Evolutionary conservation across 306 rosid genomes (phyloP).

Genomic region (Castanospermum australe): DNA sequence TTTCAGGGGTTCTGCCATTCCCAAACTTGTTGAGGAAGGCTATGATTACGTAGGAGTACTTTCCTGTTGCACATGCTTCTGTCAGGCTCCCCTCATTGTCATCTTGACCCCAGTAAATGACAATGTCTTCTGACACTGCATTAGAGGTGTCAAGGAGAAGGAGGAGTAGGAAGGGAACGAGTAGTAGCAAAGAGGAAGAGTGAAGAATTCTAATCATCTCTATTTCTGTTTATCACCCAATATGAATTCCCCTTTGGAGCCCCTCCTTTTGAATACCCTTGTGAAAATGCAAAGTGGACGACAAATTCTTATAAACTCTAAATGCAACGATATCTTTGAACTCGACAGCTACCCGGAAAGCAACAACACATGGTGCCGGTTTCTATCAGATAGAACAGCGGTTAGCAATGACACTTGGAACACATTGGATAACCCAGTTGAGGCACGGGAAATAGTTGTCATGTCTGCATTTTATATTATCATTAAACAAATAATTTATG

Average conservation of each 20-base stretch:
- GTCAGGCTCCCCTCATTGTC: constrained; percentile 42
- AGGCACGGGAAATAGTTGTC: too few species aligned
- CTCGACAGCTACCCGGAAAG: too few species aligned
- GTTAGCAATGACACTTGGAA: too few species aligned
- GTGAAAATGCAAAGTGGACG: not conserved
- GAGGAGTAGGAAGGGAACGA: constrained; percentile 19
- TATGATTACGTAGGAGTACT: constrained; percentile 39
- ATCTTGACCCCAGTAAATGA: constrained; percentile 62
- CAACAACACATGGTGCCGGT: too few species aligned
- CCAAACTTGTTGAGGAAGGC: constrained; percentile 42
- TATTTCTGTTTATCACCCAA: not conserved
- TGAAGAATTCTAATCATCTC: constrained; percentile 27
- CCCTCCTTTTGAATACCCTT: not conserved
- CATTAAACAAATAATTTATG: too few species aligned
- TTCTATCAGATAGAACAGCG: too few species aligned
- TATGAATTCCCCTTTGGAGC: not conserved
- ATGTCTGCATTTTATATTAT: too few species aligned
- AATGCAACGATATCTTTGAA: not conserved
- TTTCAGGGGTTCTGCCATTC: constrained; percentile 29
- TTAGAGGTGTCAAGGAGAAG: constrained; percentile 6
- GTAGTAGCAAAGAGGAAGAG: not conserved
- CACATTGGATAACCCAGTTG: too few species aligned
- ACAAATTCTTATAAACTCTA: not conserved
- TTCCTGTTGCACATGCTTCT: constrained; percentile 51
- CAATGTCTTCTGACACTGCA: constrained; percentile 28